These are phyloP conservation scores for Linaria vulgaris DNA, from an alignment of 257 asterid genomes.

Conservation along the genomic window DNA sequence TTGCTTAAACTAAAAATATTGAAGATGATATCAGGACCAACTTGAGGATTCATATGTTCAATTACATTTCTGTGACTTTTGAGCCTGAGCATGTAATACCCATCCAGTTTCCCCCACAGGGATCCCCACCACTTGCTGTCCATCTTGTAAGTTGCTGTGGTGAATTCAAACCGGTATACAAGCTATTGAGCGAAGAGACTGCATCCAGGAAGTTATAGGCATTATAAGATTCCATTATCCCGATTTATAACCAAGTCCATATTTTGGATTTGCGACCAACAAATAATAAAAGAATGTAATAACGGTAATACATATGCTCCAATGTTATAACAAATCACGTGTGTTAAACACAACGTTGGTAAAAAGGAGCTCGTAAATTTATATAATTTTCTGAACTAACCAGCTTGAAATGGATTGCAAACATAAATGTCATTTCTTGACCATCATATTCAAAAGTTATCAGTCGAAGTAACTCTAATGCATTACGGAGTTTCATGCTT, in stretches of 20 bases:
- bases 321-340: background rate
- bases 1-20: constrained; percentile 1
- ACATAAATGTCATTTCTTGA: no score
- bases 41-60: constrained; percentile 8
- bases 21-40: background rate
- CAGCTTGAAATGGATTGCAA: background rate
- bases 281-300: constrained; percentile 8
- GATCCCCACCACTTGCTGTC: constrained; percentile 76
- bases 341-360: background rate
- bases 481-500: no score
- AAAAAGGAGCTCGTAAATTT: no score
- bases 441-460: no score
- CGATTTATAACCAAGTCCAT: background rate
- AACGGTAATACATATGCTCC: background rate
- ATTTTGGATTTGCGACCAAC: background rate
- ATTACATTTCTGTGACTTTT: constrained; percentile 86
- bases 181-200: constrained; percentile 55
- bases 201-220: constrained; percentile 25
- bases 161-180: constrained; percentile 67
- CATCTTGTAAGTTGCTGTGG: constrained; percentile 72
- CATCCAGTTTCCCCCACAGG: constrained; percentile 78
- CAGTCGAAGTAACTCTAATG: no score
- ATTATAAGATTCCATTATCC: background rate
- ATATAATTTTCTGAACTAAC: no score
- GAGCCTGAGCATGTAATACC: constrained; percentile 84